These are phyloP conservation scores for Chlamydomonas incerta DNA, from an alignment of 139 green algal genomes.

Conservation along the genomic window DNA sequence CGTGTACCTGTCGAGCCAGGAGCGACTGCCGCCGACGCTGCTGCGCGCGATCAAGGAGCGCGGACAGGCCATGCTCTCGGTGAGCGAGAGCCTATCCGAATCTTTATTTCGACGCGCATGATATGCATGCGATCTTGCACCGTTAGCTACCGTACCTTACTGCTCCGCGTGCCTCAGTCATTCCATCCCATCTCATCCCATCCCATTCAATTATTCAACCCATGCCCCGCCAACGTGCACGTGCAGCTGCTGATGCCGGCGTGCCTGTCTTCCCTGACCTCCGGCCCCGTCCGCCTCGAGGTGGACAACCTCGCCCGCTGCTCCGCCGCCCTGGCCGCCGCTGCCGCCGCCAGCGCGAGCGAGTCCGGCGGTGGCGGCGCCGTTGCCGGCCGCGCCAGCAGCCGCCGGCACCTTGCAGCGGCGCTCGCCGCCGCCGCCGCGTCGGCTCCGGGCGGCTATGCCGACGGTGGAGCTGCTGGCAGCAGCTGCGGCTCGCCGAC, in stretches of 20 bases:
- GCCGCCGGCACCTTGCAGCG: too few relatives aligned
- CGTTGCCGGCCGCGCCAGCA: neutral
- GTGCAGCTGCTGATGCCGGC: conserved; percentile 13
- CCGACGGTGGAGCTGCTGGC: neutral
- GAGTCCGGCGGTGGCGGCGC: neutral
- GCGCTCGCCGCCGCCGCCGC: too few relatives aligned
- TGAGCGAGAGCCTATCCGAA: neutral
- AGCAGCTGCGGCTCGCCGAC: neutral
- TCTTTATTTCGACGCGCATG: too few relatives aligned
- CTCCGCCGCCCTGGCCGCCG: too few relatives aligned
- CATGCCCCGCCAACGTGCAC: too few relatives aligned
- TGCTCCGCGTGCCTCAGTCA: too few relatives aligned
- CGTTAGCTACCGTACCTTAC: too few relatives aligned
- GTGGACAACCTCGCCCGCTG: neutral
- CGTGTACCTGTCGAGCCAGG: neutral
- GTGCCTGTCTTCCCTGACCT: conserved; percentile 4
- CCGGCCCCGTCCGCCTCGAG: neutral
- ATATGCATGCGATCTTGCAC: too few relatives aligned
- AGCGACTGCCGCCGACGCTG: neutral
- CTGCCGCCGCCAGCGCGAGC: neutral
- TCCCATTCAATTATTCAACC: too few relatives aligned
- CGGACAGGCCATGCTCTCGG: neutral
- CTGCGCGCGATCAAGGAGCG: neutral
- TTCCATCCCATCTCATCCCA: too few relatives aligned
- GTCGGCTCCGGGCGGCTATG: too few relatives aligned